Base-by-base conservation (phyloP, 2,329 filamentous ascomycete genomes). In the Cytospora mali region DNA sequence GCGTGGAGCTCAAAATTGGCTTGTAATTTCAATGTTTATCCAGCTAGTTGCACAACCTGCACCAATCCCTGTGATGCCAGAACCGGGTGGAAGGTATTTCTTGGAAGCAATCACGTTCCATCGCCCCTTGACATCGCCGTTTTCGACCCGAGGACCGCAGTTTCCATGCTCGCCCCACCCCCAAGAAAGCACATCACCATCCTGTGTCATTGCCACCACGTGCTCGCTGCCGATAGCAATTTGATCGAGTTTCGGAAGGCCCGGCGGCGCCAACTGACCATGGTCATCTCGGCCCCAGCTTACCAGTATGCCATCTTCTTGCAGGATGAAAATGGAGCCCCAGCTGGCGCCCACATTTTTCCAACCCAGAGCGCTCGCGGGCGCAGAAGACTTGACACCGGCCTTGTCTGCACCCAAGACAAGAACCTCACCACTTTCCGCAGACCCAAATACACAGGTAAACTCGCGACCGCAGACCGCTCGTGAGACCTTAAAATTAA, bases 151-250 rank as follows among this genome's bases (percentile, higher is more conserved):
- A 39, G 86, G 84, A 3, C 95, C 95, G 74, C 95, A 99, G 73
- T 99, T 99, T 1, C 95, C 95, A 76, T 99, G 95, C 76, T 98
- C 94, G 2, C 93, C 93, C 95, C 95, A 99, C 23, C 95, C 95
- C 92, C 94, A 98, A 1, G 91, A 85, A 55, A 96, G 76, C 1
- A 97, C 86, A 56, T 88, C 84, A 1, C 86, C 86, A 23, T 83
- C 79, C 11, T 76, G 77, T 0, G 90, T 87, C 28, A 94, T 75
- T 10, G 87, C 91, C 66, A 98, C 75, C n/a, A 85, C 87, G 75
- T 99, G 95, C 75, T 98, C 95, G 71, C 94, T 97, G 0, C 95
- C 95, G 52, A 90, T 85, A 3, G 91, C 90, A n/a, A 98, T 83
- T 27, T 80, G 79, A 11, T 77, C 75, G 4, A 93, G 71, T 1